Base-by-base conservation (phyloP, 2,329 filamentous ascomycete species). In the Iodosphaeria phyllophila region DNA sequence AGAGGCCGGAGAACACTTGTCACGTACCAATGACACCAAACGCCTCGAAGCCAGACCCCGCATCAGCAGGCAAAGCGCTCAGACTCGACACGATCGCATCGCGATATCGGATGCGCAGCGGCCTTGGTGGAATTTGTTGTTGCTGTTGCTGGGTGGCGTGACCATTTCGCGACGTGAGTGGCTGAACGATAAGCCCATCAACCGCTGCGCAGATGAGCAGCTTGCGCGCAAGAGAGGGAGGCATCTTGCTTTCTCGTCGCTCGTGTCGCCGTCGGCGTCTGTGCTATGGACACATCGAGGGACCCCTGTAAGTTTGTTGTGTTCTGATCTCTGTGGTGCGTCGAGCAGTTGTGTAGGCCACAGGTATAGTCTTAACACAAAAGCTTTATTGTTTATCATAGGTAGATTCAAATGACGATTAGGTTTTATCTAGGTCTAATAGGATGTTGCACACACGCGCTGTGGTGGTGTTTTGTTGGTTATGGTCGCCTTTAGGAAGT, bases 111-210 rank as follows among this genome's bases (percentile, higher is more conserved):
- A 92, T 64, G 38, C 67, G 70, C 26, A 83, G 58, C 13, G 71
- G 58, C 30, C 62, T 56, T 27, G 54, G 44, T 14, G 63, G 50
- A 19, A 57, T 49, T 29, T 38, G 33, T 22, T 43, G 18, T 18
- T 18, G 23, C 11, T 24, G 22, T 7, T 24, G 23, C 16, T 18
- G 11, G 19, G 14, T n/a, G n/a, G n/a, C n/a, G n/a, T 27, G 29
- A 44, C 65, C 60, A 41, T 71, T 64, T 41, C 69, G 70, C 27
- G 57, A 50, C 11, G 66, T 59, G 16, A 76, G 54, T 14, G 78
- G 74, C 40, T 89, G 79, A 22, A 93, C 61, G 34, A 92, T 58
- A 26, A 93, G 60, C 29, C 83, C 83, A 42, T 93, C 83, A 27
- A 74, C 67, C 14, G 80, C 72, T 28, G 83, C 80, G 48, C 74